Percentiles rank a stretch among this genome's conserved stretches.
Conservation (phyloP, 2,329 filamentous ascomycete species). For the Cephalotrichum gorgonifer region DNA sequence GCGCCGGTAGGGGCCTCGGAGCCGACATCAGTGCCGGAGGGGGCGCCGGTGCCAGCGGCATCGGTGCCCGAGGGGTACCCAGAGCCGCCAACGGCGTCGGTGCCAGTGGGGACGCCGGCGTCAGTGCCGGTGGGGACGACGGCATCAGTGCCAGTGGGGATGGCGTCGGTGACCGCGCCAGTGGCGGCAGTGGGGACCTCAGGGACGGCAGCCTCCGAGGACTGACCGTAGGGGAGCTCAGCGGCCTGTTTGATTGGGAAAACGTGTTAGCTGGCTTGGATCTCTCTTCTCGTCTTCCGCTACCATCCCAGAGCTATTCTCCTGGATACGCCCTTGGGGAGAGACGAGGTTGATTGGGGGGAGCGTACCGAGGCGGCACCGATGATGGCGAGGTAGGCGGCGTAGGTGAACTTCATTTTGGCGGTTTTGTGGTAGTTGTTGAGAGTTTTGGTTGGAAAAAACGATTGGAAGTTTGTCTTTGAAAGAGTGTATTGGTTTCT, state of each 20-base stretch:
- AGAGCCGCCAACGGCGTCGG: too few species aligned
- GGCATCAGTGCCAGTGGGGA: neutral
- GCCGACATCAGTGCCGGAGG: too few species aligned
- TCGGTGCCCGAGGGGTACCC: too few species aligned
- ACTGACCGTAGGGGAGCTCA: too few species aligned
- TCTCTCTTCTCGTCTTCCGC: too few species aligned
- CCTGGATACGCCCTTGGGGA: too few species aligned
- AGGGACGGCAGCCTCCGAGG: neutral
- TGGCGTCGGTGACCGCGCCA: neutral
- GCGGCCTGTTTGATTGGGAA: too few species aligned
- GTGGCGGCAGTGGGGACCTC: neutral
- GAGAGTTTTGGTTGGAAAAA: neutral
- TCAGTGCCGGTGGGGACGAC: constrained; percentile 7
- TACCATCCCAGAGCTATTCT: too few species aligned
- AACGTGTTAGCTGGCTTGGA: too few species aligned
- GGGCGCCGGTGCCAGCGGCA: too few species aligned
- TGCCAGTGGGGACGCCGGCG: constrained; percentile 8
- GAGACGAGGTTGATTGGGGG: neutral
- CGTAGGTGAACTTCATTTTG: constrained; percentile 27
- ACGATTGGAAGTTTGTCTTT: too few species aligned
- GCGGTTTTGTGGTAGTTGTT: constrained; percentile 3
- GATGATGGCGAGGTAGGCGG: constrained; percentile 19
- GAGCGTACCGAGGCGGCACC: constrained; percentile 18
- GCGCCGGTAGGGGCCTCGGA: too few species aligned
- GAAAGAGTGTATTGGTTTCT: neutral